phyloP scores from a whole-genome alignment of 805 yeast species.

The Suhomyces sp. region DNA sequence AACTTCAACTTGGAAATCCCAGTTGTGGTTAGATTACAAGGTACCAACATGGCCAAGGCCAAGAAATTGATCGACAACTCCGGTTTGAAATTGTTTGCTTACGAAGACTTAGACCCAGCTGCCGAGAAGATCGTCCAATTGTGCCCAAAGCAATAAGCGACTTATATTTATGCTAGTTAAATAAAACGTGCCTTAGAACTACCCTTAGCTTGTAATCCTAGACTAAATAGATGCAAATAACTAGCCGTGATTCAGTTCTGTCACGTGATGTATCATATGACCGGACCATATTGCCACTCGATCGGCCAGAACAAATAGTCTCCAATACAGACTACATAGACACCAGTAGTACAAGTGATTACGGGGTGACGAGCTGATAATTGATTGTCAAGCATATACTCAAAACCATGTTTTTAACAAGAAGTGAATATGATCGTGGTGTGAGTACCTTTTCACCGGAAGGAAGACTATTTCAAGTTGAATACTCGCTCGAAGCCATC shows the following conservation, averaged over 20 bases:
- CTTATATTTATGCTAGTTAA: background rate
- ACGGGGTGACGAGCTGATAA: background rate
- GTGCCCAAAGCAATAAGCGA: slow-evolving; percentile 30
- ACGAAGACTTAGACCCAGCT: slow-evolving; percentile 93
- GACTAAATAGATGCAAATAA: background rate
- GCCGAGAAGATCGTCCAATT: slow-evolving; percentile 91
- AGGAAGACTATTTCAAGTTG: slow-evolving; percentile 97
- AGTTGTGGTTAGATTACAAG: slow-evolving; percentile 97
- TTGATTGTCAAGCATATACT: background rate
- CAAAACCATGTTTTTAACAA: slow-evolving; percentile 79
- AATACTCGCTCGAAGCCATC: slow-evolving; percentile 95
- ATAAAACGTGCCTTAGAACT: background rate
- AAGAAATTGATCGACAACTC: slow-evolving; percentile 80
- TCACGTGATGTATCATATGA: background rate
- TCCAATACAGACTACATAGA: background rate
- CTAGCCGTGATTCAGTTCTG: no score
- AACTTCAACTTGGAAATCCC: slow-evolving; percentile 89
- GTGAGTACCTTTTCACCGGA: slow-evolving; percentile 98
- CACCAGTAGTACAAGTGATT: background rate
- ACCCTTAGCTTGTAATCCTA: background rate
- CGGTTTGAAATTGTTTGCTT: slow-evolving; percentile 88
- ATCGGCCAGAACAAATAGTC: slow-evolving; percentile 1
- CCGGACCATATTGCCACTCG: background rate
- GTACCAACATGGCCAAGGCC: slow-evolving; percentile 91
- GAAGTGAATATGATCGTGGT: slow-evolving; percentile 99